Evolutionary conservation across 2,329 filamentous ascomycete genomes (phyloP).

Genomic region (Reticulascus tulasneorum): DNA sequence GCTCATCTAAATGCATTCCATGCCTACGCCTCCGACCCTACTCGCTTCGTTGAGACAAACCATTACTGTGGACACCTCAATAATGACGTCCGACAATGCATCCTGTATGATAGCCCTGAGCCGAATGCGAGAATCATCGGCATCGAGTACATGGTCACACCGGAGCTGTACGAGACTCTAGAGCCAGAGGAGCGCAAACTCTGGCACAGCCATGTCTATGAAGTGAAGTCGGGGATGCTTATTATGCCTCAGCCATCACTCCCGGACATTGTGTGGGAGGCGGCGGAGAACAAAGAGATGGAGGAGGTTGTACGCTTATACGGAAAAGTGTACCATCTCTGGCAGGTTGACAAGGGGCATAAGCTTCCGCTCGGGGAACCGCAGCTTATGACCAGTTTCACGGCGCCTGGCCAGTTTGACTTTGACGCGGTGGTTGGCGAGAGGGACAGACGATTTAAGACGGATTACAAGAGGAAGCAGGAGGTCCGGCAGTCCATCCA

Average conservation of each 20-base stretch:
- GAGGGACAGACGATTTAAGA: conserved; percentile 42
- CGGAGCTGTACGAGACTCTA: conserved; percentile 63
- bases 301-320: conserved; percentile 69
- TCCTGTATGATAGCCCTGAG: conserved; percentile 72
- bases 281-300: conserved; percentile 77
- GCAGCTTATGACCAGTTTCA: conserved; percentile 52
- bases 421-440: conserved; percentile 39
- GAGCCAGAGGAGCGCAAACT: conserved; percentile 64
- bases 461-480: conserved; percentile 40
- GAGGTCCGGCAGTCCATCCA: conserved; percentile 38
- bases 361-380: conserved; percentile 47
- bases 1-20: conserved; percentile 87
- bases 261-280: conserved; percentile 64
- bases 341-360: conserved; percentile 78
- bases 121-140: conserved; percentile 72
- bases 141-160: conserved; percentile 83
- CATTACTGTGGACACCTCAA: conserved; percentile 81
- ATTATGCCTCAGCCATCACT: conserved; percentile 65
- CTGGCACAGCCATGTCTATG: conserved; percentile 75
- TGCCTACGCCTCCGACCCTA: conserved; percentile 70
- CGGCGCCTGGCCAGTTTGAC: conserved; percentile 43
- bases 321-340: conserved; percentile 81
- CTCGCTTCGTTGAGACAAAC: conserved; percentile 69
- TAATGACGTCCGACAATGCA: conserved; percentile 73
- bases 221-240: conserved; percentile 77